Base-by-base conservation (phyloP, 371 early-diverging fungal species). In the Apophysomyces trapeziformis region DNA sequence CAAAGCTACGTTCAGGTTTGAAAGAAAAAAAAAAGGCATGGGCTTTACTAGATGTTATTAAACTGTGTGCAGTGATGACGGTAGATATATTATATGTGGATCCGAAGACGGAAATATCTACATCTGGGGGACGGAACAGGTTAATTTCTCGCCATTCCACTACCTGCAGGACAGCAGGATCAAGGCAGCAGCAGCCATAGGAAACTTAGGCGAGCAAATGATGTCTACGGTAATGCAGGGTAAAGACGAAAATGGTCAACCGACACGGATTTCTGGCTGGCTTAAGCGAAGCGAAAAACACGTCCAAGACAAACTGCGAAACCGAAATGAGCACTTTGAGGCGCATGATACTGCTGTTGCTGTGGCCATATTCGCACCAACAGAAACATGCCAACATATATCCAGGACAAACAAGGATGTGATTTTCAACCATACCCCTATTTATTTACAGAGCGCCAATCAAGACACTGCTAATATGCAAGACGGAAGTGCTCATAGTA, bases 21-120 rank as follows among this genome's bases (percentile, higher is more conserved):
- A 13, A n/a, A 7, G 38, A 26, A 5, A 37, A 12, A 35, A n/a
- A n/a, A 43, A 26, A 66, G 56, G 32, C 4, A 38, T 6, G 21
- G 21, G 32, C 14, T 8, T 54, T 16, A 12, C 32, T 26, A 26
- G 1, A 26, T 26, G 32, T 26, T 26, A 26, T 26, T 26, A n/a
- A 38, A 60, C 35, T 58, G 18, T 14, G 6, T 57, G n/a, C 63
- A 85, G 90, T 60, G 86, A 87, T 62, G 90, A 92, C 74, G 95
- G 92, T 3, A 70, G 83, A 41, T 94, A 84, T 66, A 88, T 95
- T 14, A 81, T 95, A 32, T 89, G 88, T 65, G 95, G 94, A 7
- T 92, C 93, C 7, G 96, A 96, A 68, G 91, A 94, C 70, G 72
- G 83, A 18, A 75, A 85, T 36, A 82, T 92, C 1, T 92, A 90